Evolutionary conservation across 2,329 filamentous ascomycete species (phyloP).

Genomic region (Ilyonectria sp.): DNA sequence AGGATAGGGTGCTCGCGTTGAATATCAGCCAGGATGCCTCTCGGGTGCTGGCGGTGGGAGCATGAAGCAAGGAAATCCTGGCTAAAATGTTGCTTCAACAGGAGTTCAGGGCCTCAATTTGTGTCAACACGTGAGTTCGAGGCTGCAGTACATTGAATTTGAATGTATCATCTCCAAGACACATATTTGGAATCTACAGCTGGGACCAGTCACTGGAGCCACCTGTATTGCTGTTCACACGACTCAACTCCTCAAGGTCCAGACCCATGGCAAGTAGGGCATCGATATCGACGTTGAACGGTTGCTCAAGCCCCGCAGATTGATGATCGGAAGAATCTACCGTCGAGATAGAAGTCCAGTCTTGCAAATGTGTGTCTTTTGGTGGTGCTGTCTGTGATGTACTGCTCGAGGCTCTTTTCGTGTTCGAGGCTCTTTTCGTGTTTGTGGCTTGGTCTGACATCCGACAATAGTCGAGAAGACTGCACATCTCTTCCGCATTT

Average conservation of each 20-base stretch:
- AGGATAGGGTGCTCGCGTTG: constrained; percentile 2
- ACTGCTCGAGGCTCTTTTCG: background rate
- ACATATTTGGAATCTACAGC: background rate
- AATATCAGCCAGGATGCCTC: background rate
- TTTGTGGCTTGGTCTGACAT: constrained; percentile 3
- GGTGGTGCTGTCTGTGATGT: constrained; percentile 4
- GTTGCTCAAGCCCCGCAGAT: background rate
- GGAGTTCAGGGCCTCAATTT: background rate
- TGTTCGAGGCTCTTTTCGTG: background rate
- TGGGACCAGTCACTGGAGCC: background rate
- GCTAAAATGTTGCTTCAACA: background rate
- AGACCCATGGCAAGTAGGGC: constrained; percentile 5
- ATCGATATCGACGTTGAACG: background rate
- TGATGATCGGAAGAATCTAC: background rate
- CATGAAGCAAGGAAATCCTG: background rate
- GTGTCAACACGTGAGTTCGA: background rate
- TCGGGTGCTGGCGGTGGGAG: background rate
- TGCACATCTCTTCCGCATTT: constrained; percentile 6
- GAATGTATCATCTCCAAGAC: background rate
- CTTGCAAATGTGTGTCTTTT: background rate
- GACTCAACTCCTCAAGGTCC: constrained; percentile 3
- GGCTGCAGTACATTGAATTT: background rate
- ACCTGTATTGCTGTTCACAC: constrained; percentile 1
- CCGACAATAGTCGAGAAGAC: constrained; percentile 5
- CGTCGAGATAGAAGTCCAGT: constrained; percentile 4